phyloP scores from a whole-genome alignment of 2,329 filamentous ascomycete genomes.

The Talaromyces sp. region DNA sequence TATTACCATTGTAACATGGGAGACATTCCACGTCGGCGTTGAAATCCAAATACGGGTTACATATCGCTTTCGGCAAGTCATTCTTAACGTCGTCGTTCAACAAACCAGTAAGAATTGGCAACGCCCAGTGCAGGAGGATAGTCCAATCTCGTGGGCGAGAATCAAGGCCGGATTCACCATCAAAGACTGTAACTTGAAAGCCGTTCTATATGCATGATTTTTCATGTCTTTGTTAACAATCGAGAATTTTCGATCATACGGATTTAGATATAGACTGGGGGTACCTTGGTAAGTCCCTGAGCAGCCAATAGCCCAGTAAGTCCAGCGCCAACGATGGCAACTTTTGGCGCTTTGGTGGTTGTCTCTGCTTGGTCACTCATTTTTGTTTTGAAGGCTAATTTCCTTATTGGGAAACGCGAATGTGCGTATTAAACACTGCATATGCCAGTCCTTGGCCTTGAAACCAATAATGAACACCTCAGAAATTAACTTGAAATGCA shows the following conservation, averaged over 20 bases:
- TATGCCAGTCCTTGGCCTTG: neutral
- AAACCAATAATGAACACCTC: neutral
- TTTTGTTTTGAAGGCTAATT: neutral
- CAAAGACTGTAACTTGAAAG: slow-evolving; percentile 7
- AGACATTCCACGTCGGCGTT: slow-evolving; percentile 8
- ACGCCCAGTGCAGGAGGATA: slow-evolving; percentile 13
- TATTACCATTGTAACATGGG: slow-evolving; percentile 14
- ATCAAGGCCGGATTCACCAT: slow-evolving; percentile 5
- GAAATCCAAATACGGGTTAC: slow-evolving; percentile 13
- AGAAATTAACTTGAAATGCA: neutral
- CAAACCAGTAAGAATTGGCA: slow-evolving; percentile 2
- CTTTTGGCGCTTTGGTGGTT: neutral
- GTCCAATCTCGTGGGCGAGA: slow-evolving; percentile 14
- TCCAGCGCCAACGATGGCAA: slow-evolving; percentile 12
- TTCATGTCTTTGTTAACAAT: neutral
- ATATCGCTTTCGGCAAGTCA: slow-evolving; percentile 5
- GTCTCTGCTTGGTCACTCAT: slow-evolving; percentile 9
- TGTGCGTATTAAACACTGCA: neutral
- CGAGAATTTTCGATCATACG: neutral
- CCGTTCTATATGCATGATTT: neutral
- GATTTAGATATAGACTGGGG: neutral
- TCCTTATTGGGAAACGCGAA: neutral
- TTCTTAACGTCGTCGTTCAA: slow-evolving; percentile 6
- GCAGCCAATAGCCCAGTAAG: slow-evolving; percentile 14
- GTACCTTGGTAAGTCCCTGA: slow-evolving; percentile 15